phyloP scores from a whole-genome alignment of 164 flowering plant genomes.

The Liquidambar formosana region DNA sequence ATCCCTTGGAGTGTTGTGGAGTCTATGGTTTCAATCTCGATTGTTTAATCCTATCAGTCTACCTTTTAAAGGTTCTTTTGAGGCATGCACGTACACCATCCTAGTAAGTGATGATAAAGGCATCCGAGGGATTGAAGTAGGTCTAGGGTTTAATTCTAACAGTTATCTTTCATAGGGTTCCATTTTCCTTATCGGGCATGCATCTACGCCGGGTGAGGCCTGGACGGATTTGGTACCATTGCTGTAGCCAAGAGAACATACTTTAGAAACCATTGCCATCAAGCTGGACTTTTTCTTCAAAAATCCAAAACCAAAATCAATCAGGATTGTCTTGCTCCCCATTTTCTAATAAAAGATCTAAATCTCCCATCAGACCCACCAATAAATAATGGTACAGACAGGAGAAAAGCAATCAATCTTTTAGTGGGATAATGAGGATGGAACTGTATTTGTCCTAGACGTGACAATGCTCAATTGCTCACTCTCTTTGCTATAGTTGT shows the following conservation, averaged over 20 bases:
- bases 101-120: too few relatives aligned
- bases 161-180: too few relatives aligned
- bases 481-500: conserved; percentile 13
- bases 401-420: conserved; percentile 25
- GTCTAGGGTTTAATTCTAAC: too few relatives aligned
- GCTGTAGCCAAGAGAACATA: conserved; percentile 4
- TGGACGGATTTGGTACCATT: neutral
- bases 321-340: conserved; percentile 53
- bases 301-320: conserved; percentile 34
- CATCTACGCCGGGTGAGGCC: too few relatives aligned
- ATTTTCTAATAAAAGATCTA: conserved; percentile 31
- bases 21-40: too few relatives aligned
- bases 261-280: conserved; percentile 11
- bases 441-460: conserved; percentile 32
- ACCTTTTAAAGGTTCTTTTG: too few relatives aligned
- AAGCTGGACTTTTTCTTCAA: conserved; percentile 17
- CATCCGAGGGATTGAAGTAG: too few relatives aligned
- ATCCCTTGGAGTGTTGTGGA: too few relatives aligned
- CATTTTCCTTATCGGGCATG: too few relatives aligned
- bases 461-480: neutral
- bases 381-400: conserved; percentile 34
- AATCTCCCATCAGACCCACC: conserved; percentile 40
- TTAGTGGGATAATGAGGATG: conserved; percentile 34
- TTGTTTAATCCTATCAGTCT: too few relatives aligned
- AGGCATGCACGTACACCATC: too few relatives aligned